Conservation (phyloP, 768 basidiomycete genomes). For the Amanita phalloides region DNA sequence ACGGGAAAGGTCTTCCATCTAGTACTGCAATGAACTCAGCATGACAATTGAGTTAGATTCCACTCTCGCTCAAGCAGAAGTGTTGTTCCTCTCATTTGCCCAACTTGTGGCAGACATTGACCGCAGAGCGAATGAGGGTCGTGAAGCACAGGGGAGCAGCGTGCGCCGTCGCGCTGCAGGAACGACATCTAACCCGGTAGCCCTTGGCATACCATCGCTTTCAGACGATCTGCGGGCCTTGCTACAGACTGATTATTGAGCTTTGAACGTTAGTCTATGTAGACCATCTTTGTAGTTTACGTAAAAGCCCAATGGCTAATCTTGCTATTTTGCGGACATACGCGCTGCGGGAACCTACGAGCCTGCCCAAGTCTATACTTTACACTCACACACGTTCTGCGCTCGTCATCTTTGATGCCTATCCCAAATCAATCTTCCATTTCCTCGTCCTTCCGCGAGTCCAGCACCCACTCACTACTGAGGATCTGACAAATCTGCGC, state of each 20-base stretch:
- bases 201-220: slow-evolving; percentile 14
- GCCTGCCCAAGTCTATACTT: slow-evolving; percentile 48
- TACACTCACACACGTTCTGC: slow-evolving; percentile 44
- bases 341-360: slow-evolving; percentile 39
- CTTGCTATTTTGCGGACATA: slow-evolving; percentile 53
- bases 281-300: background rate
- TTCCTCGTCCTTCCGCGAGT: slow-evolving; percentile 75
- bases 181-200: background rate
- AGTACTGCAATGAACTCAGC: slow-evolving; percentile 92
- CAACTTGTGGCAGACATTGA: slow-evolving; percentile 87
- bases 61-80: slow-evolving; percentile 93
- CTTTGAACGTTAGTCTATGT: no score
- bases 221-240: slow-evolving; percentile 56
- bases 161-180: slow-evolving; percentile 13
- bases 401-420: slow-evolving; percentile 65
- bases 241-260: slow-evolving; percentile 30
- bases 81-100: slow-evolving; percentile 87
- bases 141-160: slow-evolving; percentile 23
- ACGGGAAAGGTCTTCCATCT: slow-evolving; percentile 5
- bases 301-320: slow-evolving; percentile 21
- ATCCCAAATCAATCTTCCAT: slow-evolving; percentile 81
- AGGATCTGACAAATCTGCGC: slow-evolving; percentile 42
- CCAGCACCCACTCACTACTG: slow-evolving; percentile 13
- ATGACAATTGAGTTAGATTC: slow-evolving; percentile 97
- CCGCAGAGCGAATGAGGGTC: slow-evolving; percentile 48